Conservation (phyloP, 1,284 basidiomycete genomes). For the Microbotryomycetes sp. region DNA sequence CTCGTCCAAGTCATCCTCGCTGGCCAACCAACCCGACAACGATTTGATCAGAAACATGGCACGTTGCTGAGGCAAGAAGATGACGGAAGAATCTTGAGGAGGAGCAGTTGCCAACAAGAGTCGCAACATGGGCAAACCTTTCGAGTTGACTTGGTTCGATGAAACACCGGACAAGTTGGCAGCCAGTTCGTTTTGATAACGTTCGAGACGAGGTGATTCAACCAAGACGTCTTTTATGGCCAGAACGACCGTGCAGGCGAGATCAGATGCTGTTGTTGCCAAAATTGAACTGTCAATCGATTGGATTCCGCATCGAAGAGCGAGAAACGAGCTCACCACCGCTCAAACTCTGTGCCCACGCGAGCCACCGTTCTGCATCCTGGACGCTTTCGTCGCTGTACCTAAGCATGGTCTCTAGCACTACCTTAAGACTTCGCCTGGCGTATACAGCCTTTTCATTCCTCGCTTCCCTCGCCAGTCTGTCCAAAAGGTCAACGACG, state of each 20-base stretch:
- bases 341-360: constrained; percentile 57
- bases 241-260: constrained; percentile 58
- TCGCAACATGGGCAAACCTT: constrained; percentile 63
- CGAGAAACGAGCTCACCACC: constrained; percentile 50
- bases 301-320: no score
- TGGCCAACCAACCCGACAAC: constrained; percentile 74
- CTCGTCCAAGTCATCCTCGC: constrained; percentile 59
- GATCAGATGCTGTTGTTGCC: constrained; percentile 54
- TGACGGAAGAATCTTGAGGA: constrained; percentile 63
- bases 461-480: constrained; percentile 17
- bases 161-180: constrained; percentile 66
- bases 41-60: constrained; percentile 85
- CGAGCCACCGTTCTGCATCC: constrained; percentile 72
- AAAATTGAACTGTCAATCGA: neutral
- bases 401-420: constrained; percentile 54
- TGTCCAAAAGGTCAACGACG: constrained; percentile 26
- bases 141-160: constrained; percentile 56
- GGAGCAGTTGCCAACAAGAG: constrained; percentile 73
- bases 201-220: constrained; percentile 66
- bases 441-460: constrained; percentile 48
- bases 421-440: constrained; percentile 56
- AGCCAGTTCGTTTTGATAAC: constrained; percentile 84
- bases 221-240: constrained; percentile 58
- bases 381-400: constrained; percentile 53
- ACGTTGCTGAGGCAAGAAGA: constrained; percentile 80